These are phyloP conservation scores for Grosmannia huntii DNA, from an alignment of 2,329 filamentous ascomycete species.

Conservation along the genomic window DNA sequence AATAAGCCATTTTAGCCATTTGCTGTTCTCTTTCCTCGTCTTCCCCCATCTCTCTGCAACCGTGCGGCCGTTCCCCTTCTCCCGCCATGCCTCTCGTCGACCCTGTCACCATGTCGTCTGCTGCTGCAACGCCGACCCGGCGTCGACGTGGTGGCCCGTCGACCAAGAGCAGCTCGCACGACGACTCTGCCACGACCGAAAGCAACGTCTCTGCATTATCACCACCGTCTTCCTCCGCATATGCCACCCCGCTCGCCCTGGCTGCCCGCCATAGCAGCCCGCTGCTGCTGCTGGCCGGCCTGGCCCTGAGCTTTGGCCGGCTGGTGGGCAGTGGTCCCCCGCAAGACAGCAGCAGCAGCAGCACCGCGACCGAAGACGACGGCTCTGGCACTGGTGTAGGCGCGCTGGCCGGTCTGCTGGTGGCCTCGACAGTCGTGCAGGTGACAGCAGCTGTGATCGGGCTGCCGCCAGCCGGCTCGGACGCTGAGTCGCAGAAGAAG, in stretches of 20 bases:
- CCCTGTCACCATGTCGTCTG: conserved; percentile 19
- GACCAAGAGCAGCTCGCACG: background rate
- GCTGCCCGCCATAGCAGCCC: conserved; percentile 18
- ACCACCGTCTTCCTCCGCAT: background rate
- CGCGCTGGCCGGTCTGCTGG: conserved; percentile 19
- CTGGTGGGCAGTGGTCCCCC: conserved; percentile 14
- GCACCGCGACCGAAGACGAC: background rate
- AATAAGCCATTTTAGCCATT: background rate
- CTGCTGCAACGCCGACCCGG: conserved; percentile 3
- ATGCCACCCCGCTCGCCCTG: conserved; percentile 13
- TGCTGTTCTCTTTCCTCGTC: background rate
- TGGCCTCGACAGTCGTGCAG: conserved; percentile 18
- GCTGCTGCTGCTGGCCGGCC: conserved; percentile 16
- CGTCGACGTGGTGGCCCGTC: conserved; percentile 9
- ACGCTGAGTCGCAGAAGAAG: conserved; percentile 30
- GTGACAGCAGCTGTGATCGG: conserved; percentile 45
- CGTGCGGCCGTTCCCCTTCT: background rate
- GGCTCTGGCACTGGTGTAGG: conserved; percentile 14
- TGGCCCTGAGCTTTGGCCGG: conserved; percentile 16
- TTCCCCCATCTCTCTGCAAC: background rate
- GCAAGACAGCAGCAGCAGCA: background rate
- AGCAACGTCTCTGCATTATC: background rate
- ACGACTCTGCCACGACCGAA: background rate
- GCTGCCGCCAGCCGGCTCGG: conserved; percentile 46
- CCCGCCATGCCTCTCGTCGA: conserved; percentile 18